Base-by-base conservation (phyloP, 345 rosid species). In the Nasturtium officinale region DNA sequence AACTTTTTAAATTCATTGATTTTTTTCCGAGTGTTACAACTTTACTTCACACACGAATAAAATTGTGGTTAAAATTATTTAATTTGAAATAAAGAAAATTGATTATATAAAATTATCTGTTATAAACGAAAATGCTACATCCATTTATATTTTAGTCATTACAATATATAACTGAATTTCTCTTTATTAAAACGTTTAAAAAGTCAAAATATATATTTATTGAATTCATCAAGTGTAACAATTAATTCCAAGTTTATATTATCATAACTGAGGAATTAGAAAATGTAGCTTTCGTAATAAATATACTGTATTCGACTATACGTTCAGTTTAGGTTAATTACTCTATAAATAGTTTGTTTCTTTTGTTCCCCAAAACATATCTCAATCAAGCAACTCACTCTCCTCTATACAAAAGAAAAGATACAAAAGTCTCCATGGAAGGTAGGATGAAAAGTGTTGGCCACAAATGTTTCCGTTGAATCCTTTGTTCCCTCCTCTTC, bases 401-500 rank as follows among this genome's bases (percentile, higher is more conserved):
- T 26, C 16, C 18, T 1, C 17, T 13, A 10, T 6, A 30, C 7
- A 23, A 23, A 23, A 57, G 4, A 2, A 45, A 17, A 29, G 12
- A 20, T 17, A 52, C 9, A 52, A 30, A 28, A 56, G 15, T 2
- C 6, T 4, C 42, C 11, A 16, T 66, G 71, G 28, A 16, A 67
- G 23, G 61, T 52, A 66, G n/a, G 33, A 60, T 38, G 65, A 48
- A 38, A 59, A 35, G n/a, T 59, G 64, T 59, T 59, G 65, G 47
- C 47, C 47, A 37, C 7, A 20, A 3, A 60, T 60, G 48, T 38
- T 60, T 38, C 29, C 48, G 1, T 4, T 60, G 18, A 21, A 60
- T 21, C 65, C 47, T 1, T 20, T 37, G 0, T 37, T 60, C 65
- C 32, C 65, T 60, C 48, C 48, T 60, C 65, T 60, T 21, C 32